Conservation (phyloP, 228 moss, liverwort and hornwort species). For the Sphagnum magellanicum region DNA sequence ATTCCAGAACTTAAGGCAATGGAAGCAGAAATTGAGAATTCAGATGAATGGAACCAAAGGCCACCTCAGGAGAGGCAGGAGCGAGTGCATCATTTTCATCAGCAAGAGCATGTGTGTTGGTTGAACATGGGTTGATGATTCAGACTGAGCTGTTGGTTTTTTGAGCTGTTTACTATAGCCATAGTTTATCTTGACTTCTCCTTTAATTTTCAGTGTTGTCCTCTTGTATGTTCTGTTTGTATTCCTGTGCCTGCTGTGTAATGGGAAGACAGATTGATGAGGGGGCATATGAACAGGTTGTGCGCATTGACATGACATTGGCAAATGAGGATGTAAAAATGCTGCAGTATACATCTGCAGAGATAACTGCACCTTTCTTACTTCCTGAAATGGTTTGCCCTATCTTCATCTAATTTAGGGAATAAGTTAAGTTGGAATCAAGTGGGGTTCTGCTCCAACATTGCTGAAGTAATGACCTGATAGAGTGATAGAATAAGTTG, state of each 20-base stretch:
- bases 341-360: constrained; percentile 84
- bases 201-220: no score
- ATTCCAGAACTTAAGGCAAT: constrained; percentile 87
- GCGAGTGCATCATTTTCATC: constrained; percentile 83
- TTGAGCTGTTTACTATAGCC: no score
- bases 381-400: constrained; percentile 90
- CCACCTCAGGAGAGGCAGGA: constrained; percentile 93
- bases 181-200: no score
- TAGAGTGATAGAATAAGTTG: no score
- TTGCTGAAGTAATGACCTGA: no score
- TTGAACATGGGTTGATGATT: no score
- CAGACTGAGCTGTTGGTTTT: no score
- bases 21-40: constrained; percentile 65
- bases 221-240: neutral
- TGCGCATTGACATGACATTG: constrained; percentile 93
- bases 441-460: no score
- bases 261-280: no score
- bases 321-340: constrained; percentile 97
- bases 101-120: constrained; percentile 70
- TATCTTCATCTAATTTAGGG: neutral
- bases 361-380: constrained; percentile 92
- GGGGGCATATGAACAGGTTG: constrained; percentile 32
- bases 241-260: no score
- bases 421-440: no score
- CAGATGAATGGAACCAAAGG: constrained; percentile 51